Evolutionary conservation across 192 early-diverging fungal genomes (phyloP).

Genomic region (Linnemannia hyalina): DNA sequence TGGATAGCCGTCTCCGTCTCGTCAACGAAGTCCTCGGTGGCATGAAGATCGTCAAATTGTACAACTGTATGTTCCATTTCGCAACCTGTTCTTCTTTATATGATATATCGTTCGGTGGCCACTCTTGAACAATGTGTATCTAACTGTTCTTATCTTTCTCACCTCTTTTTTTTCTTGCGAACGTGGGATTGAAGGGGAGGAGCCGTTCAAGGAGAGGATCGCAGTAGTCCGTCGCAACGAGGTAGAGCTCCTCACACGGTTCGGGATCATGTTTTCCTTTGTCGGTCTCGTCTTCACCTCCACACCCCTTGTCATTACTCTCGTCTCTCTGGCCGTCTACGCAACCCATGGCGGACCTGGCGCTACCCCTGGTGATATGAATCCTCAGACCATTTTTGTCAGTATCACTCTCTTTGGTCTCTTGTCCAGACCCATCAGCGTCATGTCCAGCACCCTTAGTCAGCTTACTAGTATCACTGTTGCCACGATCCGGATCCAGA

Average conservation of each 20-base stretch:
- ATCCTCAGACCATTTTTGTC: slow-evolving; percentile 35
- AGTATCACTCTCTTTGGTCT: slow-evolving; percentile 25
- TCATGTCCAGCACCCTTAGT: slow-evolving; percentile 20
- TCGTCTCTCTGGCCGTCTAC: slow-evolving; percentile 27
- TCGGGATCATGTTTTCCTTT: slow-evolving; percentile 14
- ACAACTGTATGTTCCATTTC: slow-evolving; percentile 24
- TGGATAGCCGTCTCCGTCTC: slow-evolving; percentile 51
- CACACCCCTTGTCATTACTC: slow-evolving; percentile 23
- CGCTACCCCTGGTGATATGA: slow-evolving; percentile 26
- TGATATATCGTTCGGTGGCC: neutral
- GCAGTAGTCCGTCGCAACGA: slow-evolving; percentile 9
- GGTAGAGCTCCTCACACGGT: slow-evolving; percentile 12
- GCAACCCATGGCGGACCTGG: slow-evolving; percentile 24
- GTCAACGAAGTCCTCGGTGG: slow-evolving; percentile 51
- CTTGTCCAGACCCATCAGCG: slow-evolving; percentile 26
- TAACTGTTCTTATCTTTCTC: neutral
- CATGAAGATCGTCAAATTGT: slow-evolving; percentile 56
- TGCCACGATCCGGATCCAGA: slow-evolving; percentile 36
- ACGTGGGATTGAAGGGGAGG: slow-evolving; percentile 13
- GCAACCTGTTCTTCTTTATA: neutral
- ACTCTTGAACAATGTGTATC: neutral
- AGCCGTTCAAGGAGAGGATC: slow-evolving; percentile 28
- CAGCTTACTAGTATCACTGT: slow-evolving; percentile 27
- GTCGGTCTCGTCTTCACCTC: slow-evolving; percentile 22
- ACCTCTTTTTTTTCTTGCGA: neutral